Conservation (phyloP, 257 asterid species). For the Striga asiatica region DNA sequence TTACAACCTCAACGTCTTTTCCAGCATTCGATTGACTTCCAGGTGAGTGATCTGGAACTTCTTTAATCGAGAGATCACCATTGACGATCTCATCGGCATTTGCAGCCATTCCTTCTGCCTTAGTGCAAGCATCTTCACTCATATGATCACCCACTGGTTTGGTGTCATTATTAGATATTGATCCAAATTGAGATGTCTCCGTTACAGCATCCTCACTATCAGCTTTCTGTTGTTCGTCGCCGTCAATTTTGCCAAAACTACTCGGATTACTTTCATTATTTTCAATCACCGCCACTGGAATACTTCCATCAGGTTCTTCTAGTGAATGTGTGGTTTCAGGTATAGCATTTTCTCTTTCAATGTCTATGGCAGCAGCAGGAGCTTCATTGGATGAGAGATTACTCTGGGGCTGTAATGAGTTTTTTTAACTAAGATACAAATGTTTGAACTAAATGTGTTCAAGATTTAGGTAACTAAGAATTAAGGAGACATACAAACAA, state of each 20-base stretch:
- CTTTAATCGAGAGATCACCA: conserved; percentile 27
- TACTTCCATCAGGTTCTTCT: conserved; percentile 33
- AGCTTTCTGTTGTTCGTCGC: conserved; percentile 27
- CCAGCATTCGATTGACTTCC: conserved; percentile 26
- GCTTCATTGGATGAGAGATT: conserved; percentile 41
- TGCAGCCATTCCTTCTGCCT: conserved; percentile 28
- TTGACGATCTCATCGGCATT: too few species aligned
- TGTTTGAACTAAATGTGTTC: conserved; percentile 1
- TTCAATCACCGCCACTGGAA: conserved; percentile 21
- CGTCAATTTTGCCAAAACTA: conserved; percentile 24
- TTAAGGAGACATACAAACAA: not conserved
- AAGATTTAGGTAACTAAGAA: not conserved
- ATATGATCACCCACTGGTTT: conserved; percentile 28
- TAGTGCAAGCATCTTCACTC: conserved; percentile 31
- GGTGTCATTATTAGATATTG: conserved; percentile 30
- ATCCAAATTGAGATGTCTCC: conserved; percentile 42
- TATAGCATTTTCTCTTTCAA: conserved; percentile 29
- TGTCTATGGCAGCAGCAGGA: conserved; percentile 21
- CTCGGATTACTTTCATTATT: conserved; percentile 26
- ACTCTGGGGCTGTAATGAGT: conserved; percentile 42
- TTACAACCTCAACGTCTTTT: conserved; percentile 27
- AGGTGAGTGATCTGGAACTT: conserved; percentile 26
- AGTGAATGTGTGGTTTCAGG: conserved; percentile 37
- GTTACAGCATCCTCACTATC: conserved; percentile 31
- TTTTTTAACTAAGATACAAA: conserved; percentile 15